Evolutionary conservation across 148 eudicot species (phyloP).

Genomic region (Spergularia bocconei): DNA sequence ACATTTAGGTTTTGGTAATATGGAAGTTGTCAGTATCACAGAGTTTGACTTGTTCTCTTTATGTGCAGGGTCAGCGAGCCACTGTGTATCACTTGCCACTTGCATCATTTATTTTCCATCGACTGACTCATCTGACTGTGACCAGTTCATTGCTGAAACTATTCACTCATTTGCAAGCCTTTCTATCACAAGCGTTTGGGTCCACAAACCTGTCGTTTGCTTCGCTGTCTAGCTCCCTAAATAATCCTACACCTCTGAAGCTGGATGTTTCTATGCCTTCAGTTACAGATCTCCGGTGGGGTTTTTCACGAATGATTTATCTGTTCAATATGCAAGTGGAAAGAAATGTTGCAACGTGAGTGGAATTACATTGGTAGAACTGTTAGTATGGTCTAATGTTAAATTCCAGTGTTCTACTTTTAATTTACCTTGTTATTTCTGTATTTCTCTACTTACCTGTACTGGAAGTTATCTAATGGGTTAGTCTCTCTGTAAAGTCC

Average conservation of each 20-base stretch:
- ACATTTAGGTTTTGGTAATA: not conserved
- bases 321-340: constrained; percentile 86
- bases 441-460: not conserved
- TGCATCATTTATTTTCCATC: constrained; percentile 46
- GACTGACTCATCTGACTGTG: constrained; percentile 36
- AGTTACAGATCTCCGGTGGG: constrained; percentile 68
- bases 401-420: not conserved
- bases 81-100: constrained; percentile 37
- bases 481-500: not conserved
- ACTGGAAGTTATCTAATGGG: not conserved
- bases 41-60: constrained; percentile 18
- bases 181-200: constrained; percentile 34
- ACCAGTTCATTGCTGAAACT: constrained; percentile 31
- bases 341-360: constrained; percentile 93
- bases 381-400: constrained; percentile 4
- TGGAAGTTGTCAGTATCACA: not conserved
- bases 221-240: constrained; percentile 63
- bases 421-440: not conserved
- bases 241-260: constrained; percentile 76
- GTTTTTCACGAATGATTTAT: constrained; percentile 59
- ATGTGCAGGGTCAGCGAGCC: constrained; percentile 51
- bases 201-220: constrained; percentile 59
- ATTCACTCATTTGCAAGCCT: constrained; percentile 30
- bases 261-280: constrained; percentile 76
- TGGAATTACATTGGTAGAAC: constrained; percentile 15